Evolutionary conservation across 2,329 filamentous ascomycete genomes (phyloP), one percentile per base, ranked within the genome.

Genomic region (Rhexocercosporidium sp.): DNA sequence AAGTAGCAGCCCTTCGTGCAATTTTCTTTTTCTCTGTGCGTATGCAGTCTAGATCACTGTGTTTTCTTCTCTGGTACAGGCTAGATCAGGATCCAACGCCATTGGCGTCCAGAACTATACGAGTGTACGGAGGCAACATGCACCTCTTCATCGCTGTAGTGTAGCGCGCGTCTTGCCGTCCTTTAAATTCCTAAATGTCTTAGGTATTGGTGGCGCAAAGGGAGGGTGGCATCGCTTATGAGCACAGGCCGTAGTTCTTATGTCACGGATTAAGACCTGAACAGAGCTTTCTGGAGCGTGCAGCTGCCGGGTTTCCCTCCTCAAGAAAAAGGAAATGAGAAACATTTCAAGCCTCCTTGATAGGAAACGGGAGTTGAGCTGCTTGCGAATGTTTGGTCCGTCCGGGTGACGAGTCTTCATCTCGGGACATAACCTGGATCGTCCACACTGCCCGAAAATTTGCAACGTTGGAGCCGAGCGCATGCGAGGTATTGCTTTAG

Each of bases 181-280:
- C 61, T 44, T 20, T 31, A 34, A 8, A 37, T 25, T 31, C 27
- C 47, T 56, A 31, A 59, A 56, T 65, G 60, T 69, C 65, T 62
- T 62, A 47, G 69, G 66, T 71, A 70, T 73, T 71, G 66, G 70
- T 73, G 70, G 71, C 71, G 67, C 61, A 49, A 41, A 39, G 29
- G 53, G 59, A 65, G 61, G 60, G 61, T 68, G 25, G 46, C 56
- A 64, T 67, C 59, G 61, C 63, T 62, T 66, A 54, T 27, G 34
- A 62, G 46, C 65, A 64, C 65, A 61, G 54, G 65, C 65, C 34
- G 39, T 31, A 56, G 49, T 56, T 25, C 65, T 64, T 66, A 64
- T 20, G 47, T 39, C 60, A 53, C 65, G 65, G 65, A 66, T 29
- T 66, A 66, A 66, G 60, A 34, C 29, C 65, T 59, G 65, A 37